phyloP scores from a whole-genome alignment of 2,329 filamentous ascomycete genomes.

The Botrytis byssoidea region DNA sequence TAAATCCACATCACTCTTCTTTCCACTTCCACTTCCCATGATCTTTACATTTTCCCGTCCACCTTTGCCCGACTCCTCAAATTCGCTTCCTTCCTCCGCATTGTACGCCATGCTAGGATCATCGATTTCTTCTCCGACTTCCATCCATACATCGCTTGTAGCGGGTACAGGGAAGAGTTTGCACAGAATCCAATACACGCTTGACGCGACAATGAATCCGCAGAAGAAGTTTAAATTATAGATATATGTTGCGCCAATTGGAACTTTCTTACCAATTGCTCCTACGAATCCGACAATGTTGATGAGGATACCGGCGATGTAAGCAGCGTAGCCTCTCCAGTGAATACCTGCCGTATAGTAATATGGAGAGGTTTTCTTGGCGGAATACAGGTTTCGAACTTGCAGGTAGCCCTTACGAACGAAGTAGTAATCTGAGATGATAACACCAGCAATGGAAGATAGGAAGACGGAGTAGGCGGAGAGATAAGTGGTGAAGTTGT shows the following conservation, averaged over 20 bases:
- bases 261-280: constrained; percentile 69
- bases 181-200: constrained; percentile 69
- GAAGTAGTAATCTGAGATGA: constrained; percentile 82
- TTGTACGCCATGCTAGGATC: constrained; percentile 41
- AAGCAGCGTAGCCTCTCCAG: constrained; percentile 81
- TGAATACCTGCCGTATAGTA: constrained; percentile 72
- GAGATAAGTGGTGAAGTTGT: constrained; percentile 88
- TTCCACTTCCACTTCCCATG: background rate
- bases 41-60: background rate
- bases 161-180: constrained; percentile 70
- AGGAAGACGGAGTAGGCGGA: constrained; percentile 92
- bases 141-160: constrained; percentile 73
- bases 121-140: constrained; percentile 65
- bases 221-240: constrained; percentile 91
- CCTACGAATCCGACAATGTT: constrained; percentile 91
- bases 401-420: constrained; percentile 81
- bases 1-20: constrained; percentile 13
- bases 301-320: constrained; percentile 79
- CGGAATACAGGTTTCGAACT: constrained; percentile 76
- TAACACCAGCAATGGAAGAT: constrained; percentile 91
- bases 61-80: background rate
- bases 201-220: constrained; percentile 70
- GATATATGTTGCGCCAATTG: constrained; percentile 76
- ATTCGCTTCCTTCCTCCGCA: constrained; percentile 27
- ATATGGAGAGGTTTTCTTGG: constrained; percentile 65